Evolutionary conservation across 2,329 filamentous ascomycete species (phyloP), one percentile per base, ranked within the genome.

Genomic region (Ophiostoma quercus): DNA sequence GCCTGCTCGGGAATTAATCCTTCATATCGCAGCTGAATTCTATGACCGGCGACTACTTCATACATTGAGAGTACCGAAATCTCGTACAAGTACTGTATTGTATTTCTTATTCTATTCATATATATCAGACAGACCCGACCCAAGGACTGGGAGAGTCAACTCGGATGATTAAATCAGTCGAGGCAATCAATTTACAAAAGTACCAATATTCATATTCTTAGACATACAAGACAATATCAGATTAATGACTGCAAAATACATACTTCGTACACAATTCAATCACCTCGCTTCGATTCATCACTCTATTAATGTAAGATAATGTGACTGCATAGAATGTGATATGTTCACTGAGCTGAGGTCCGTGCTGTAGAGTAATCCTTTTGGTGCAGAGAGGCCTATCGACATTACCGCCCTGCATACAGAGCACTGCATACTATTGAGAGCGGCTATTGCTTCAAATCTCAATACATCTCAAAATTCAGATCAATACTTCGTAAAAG

Each of bases 121-220:
- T 60, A 12, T 51, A 22, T 51, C 47, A n/a, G 16, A 51, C 22
- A 47, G 51, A 60, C 25, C 54, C 22, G 51, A 25, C 51, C 51
- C 51, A 57, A 57, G 51, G 51, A 11, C 51, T 57, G n/a, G n/a
- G 22, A 25, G 51, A 25, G n/a, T 3, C n/a, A 57, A 25, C 1
- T 25, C 51, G 51, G 51, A 25, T 57, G 9, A 25, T 57, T 57
- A 25, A 57, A 25, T 12, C 8, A 47, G 19, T 47, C 43, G 19
- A 47, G 9, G 47, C 47, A 57, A 25, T 29, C 51, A 57, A 57
- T 57, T 25, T 57, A 25, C 51, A 57, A 57, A 57, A 57, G 51
- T 57, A 57, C 51, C 51, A 57, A 57, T 57, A 54, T 7, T 54
- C 25, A 29, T 29, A 29, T 29, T 29, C 25, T 1, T 29, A 29